Conservation (phyloP, 2,329 filamentous ascomycete genomes). For the Plenodomus lindquistii region DNA sequence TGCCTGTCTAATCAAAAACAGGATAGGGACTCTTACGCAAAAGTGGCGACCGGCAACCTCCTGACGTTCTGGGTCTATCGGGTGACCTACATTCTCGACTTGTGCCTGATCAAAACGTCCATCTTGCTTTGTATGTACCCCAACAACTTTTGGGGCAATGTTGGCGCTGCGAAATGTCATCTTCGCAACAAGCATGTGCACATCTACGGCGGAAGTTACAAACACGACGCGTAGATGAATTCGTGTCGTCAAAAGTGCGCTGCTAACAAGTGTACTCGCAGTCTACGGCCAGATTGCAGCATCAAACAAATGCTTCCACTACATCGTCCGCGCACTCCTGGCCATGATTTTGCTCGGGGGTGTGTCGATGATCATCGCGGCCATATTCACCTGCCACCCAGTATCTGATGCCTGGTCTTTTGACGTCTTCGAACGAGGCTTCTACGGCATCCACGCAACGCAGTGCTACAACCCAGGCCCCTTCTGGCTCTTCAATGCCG, state of each 20-base stretch:
- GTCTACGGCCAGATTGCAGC: slow-evolving; percentile 38
- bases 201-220: no score
- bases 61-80: slow-evolving; percentile 36
- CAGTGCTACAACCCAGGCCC: slow-evolving; percentile 31
- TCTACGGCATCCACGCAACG: slow-evolving; percentile 15
- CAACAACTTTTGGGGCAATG: background rate
- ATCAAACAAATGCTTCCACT: slow-evolving; percentile 31
- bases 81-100: slow-evolving; percentile 31
- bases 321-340: slow-evolving; percentile 24
- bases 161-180: no score
- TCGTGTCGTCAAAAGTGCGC: no score
- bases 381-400: slow-evolving; percentile 32
- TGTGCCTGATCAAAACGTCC: slow-evolving; percentile 37
- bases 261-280: background rate
- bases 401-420: slow-evolving; percentile 32
- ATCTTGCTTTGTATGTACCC: slow-evolving; percentile 29
- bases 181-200: no score
- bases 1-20: slow-evolving; percentile 2
- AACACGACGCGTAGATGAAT: no score
- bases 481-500: slow-evolving; percentile 42
- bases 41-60: slow-evolving; percentile 14
- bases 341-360: slow-evolving; percentile 24
- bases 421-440: slow-evolving; percentile 20
- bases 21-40: slow-evolving; percentile 14
- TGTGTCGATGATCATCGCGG: slow-evolving; percentile 32